A percentile compares a stretch with the other conserved stretches of the same genome.
These are phyloP conservation scores for Leucosporidium scottii DNA, from an alignment of 768 basidiomycete species.

Conservation along the genomic window DNA sequence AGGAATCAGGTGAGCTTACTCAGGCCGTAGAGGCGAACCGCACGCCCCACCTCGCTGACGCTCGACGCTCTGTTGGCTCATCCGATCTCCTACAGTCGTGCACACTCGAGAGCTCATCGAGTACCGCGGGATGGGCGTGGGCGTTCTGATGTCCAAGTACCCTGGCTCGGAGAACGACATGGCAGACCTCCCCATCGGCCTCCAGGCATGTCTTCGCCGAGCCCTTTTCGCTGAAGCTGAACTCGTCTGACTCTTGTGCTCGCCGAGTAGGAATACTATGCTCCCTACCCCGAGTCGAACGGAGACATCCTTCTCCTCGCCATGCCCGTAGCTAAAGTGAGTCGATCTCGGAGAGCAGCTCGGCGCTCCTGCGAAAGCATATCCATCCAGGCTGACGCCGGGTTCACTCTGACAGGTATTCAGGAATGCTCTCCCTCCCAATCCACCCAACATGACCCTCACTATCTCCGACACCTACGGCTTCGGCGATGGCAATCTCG, in stretches of 20 bases:
- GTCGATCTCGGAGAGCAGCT: conserved; percentile 1
- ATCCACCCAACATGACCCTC: conserved; percentile 28
- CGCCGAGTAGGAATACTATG: conserved; percentile 33
- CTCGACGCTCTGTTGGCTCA: too few relatives aligned
- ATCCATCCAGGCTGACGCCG: not conserved
- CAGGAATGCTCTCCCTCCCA: conserved; percentile 33
- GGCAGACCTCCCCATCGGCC: conserved; percentile 24
- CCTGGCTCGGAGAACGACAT: not conserved
- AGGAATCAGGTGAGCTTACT: conserved; percentile 23
- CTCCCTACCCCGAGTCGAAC: conserved; percentile 27
- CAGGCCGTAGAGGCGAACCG: not conserved
- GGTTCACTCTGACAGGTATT: conserved; percentile 15
- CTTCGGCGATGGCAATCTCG: conserved; percentile 31
- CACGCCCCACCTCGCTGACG: not conserved
- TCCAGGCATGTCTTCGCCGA: not conserved
- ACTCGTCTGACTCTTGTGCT: too few relatives aligned
- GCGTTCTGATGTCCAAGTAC: conserved; percentile 25
- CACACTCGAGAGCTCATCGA: conserved; percentile 31
- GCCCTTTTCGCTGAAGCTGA: too few relatives aligned
- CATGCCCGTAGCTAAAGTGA: conserved; percentile 28
- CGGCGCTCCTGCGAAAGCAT: not conserved
- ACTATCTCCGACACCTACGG: conserved; percentile 30
- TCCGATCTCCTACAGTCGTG: conserved; percentile 18
- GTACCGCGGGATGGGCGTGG: conserved; percentile 15
- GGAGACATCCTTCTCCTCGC: conserved; percentile 32